Base-by-base conservation (phyloP, 139 green algal species). In the Tetraselmis striata region DNA sequence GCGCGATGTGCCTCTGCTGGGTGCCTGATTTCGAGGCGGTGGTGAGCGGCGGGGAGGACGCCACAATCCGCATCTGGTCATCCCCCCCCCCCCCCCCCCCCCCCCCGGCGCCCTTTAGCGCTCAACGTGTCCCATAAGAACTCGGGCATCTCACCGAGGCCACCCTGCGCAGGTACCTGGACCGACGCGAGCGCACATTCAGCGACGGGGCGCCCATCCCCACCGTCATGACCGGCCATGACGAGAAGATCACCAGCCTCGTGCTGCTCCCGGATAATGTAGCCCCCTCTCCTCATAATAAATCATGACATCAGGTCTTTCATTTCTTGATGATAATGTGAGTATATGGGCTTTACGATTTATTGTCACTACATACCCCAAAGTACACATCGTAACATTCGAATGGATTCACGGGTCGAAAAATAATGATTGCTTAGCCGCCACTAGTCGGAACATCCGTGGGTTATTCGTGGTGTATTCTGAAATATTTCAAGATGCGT, bases 11-110 rank as follows among this genome's bases (percentile, higher is more conserved):
- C 80, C 86, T 93, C 77, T 30, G 88, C 67, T 91, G 90, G 84
- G 83, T 79, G 24, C 79, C 83, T 0, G 45, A 85, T 18, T 83
- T 91, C 30, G 85, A 93, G 29, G 89, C 85, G 82, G 78, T 95
- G 29, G 87, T 91, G 75, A 89, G 85, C 2, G 90, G 87, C 29
- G 88, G 86, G 28, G 90, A 93, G 82, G 90, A 93, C 79, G 77
- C 32, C 58, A 89, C 79, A 78, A 93, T 93, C 76, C 85, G 84
- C 29, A 30, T 94, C 77, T 74, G 88, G 83, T 26, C 75, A 79
- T 25, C 75, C 84, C 87, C 77, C 58, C 85, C 31, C 84, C 85
- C 76, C 28, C 76, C 23, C 23, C 23, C 74, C 25, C 23, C 74
- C 0, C 85, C 89, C 59, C 87, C 87, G 28, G 88, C 87, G 25